A percentile compares a stretch with the other conserved stretches of the same genome.
Conservation (phyloP, 2,329 filamentous ascomycete genomes). For the Nannizziopsis arthrosporioides region DNA sequence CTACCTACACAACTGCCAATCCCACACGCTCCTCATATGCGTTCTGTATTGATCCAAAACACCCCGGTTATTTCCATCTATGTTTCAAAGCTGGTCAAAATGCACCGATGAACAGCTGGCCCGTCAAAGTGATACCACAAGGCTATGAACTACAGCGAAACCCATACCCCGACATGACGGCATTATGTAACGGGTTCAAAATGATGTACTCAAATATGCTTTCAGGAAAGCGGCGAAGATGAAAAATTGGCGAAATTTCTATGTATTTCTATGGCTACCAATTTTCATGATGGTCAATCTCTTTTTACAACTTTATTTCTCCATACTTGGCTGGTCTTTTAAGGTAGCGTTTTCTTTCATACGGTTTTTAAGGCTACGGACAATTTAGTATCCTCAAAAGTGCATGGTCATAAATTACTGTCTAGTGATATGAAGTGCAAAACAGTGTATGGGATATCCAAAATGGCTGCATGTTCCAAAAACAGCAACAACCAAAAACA, state of each 20-base stretch:
- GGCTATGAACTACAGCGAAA: slow-evolving; percentile 84
- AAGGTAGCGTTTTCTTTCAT: not conserved
- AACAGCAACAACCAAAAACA: not conserved
- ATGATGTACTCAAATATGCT: slow-evolving; percentile 60
- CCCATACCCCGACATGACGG: slow-evolving; percentile 86
- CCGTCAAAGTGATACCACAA: slow-evolving; percentile 81
- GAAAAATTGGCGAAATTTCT: not conserved
- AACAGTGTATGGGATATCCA: too few species aligned
- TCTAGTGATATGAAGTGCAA: too few species aligned
- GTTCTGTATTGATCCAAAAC: slow-evolving; percentile 86
- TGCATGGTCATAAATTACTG: too few species aligned
- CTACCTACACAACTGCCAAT: slow-evolving; percentile 91
- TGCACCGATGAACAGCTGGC: slow-evolving; percentile 64
- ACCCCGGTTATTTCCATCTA: slow-evolving; percentile 87
- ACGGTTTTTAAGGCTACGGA: not conserved
- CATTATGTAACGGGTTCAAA: slow-evolving; percentile 96
- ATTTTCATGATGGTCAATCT: not conserved
- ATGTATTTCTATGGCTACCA: slow-evolving; percentile 6
- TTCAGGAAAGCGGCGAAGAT: slow-evolving; percentile 16
- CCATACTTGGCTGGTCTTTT: not conserved
- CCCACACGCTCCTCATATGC: slow-evolving; percentile 86
- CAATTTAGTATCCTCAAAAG: too few species aligned
- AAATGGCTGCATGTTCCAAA: not conserved
- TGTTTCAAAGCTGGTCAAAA: slow-evolving; percentile 86
- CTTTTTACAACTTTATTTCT: not conserved